These are phyloP conservation scores for Fraxinus nigra DNA, from an alignment of 305 asterid genomes.

Conservation along the genomic window DNA sequence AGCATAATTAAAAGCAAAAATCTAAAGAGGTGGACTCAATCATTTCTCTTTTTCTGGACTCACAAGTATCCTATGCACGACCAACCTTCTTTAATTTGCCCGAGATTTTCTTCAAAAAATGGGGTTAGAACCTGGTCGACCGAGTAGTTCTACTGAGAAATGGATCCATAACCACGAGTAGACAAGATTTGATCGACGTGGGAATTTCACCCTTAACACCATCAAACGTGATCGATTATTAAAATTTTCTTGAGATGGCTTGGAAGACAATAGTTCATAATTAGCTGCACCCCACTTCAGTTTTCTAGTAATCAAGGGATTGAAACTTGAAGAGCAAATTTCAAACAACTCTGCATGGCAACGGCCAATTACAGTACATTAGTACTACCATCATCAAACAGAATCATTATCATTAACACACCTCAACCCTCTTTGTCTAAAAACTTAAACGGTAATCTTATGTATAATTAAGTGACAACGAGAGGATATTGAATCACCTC, in stretches of 20 bases:
- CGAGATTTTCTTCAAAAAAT: background rate
- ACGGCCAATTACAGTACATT: background rate
- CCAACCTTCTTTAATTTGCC: conserved; percentile 9
- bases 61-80: conserved; percentile 58
- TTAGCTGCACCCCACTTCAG: background rate
- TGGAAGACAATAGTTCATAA: background rate
- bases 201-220: background rate
- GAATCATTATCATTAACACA: background rate
- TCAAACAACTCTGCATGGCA: background rate
- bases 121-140: background rate
- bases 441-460: background rate
- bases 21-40: conserved; percentile 24
- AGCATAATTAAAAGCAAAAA: conserved; percentile 17
- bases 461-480: background rate
- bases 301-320: background rate
- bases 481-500: background rate
- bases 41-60: conserved; percentile 35
- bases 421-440: background rate
- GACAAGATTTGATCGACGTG: background rate
- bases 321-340: background rate
- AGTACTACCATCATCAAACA: background rate
- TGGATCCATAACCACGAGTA: background rate
- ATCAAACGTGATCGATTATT: background rate
- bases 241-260: background rate
- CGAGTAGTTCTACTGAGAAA: background rate